Percentiles rank a stretch among this genome's conserved stretches.
Conservation (phyloP, 495 filamentous ascomycete species). For the Xeromyces bisporus region DNA sequence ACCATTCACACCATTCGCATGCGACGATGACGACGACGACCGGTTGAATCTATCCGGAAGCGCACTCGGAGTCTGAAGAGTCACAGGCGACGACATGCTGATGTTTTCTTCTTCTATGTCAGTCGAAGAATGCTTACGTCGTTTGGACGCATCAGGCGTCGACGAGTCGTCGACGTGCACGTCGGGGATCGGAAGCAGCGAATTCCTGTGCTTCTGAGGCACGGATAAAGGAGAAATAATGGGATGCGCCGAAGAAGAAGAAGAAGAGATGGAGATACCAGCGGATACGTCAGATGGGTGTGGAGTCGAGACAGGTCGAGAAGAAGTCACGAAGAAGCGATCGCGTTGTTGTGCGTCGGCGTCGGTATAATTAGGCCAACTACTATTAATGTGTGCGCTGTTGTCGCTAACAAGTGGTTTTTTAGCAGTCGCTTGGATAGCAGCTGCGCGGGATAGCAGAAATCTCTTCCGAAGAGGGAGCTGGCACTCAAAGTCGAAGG, state of each 20-base stretch:
- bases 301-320: constrained; percentile 9
- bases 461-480: constrained; percentile 10
- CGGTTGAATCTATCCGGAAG: constrained; percentile 16
- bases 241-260: constrained; percentile 3
- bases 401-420: constrained; percentile 1
- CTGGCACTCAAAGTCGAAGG: constrained; percentile 13
- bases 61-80: constrained; percentile 16
- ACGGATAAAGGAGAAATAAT: constrained; percentile 4
- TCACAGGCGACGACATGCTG: constrained; percentile 17
- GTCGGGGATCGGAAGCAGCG: constrained; percentile 4
- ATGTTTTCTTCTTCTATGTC: constrained; percentile 14
- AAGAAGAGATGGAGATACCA: no score
- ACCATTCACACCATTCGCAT: constrained; percentile 11
- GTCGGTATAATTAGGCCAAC: background rate
- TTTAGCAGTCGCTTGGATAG: constrained; percentile 1
- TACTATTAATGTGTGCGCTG: constrained; percentile 1
- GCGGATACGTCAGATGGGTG: constrained; percentile 5
- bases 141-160: constrained; percentile 20
- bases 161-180: constrained; percentile 6
- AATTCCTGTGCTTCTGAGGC: constrained; percentile 5
- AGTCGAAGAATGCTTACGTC: constrained; percentile 11
- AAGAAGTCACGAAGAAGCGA: constrained; percentile 5
- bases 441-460: constrained; percentile 9
- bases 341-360: background rate
- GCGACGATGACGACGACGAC: no score